These are phyloP conservation scores for Saturnispora ahearnii DNA, from an alignment of 805 yeast species.

Conservation along the genomic window DNA sequence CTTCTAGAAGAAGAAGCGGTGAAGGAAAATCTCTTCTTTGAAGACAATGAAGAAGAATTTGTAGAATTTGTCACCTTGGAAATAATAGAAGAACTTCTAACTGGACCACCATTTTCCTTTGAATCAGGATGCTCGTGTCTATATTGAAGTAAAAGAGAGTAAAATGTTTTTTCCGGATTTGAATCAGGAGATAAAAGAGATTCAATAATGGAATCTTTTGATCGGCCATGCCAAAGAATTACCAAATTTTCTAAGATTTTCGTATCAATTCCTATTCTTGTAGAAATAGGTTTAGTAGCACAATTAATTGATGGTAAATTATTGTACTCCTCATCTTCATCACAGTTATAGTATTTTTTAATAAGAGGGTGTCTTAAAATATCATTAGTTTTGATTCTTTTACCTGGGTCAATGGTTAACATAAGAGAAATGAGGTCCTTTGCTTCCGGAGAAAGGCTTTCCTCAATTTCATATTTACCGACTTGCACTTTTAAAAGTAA, in stretches of 20 bases:
- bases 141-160: constrained; percentile 28
- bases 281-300: constrained; percentile 38
- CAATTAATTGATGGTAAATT: constrained; percentile 48
- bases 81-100: constrained; percentile 26
- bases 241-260: constrained; percentile 47
- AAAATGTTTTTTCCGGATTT: constrained; percentile 32
- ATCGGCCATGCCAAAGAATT: constrained; percentile 50
- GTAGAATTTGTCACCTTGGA: constrained; percentile 19
- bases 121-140: constrained; percentile 28
- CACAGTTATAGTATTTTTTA: constrained; percentile 55
- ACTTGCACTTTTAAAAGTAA: constrained; percentile 82
- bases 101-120: constrained; percentile 15
- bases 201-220: constrained; percentile 28
- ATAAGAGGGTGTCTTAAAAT: constrained; percentile 77
- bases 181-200: constrained; percentile 23
- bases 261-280: constrained; percentile 39
- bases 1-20: constrained; percentile 39
- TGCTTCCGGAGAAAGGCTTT: constrained; percentile 72
- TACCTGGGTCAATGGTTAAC: constrained; percentile 72
- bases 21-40: constrained; percentile 35
- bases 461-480: constrained; percentile 81
- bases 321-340: constrained; percentile 25
- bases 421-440: constrained; percentile 74
- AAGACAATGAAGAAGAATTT: constrained; percentile 5
- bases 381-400: constrained; percentile 69